A percentile compares a stretch with the other conserved stretches of the same genome.
Conservation (phyloP, 208 protist species). For the Leishmania tropica region DNA sequence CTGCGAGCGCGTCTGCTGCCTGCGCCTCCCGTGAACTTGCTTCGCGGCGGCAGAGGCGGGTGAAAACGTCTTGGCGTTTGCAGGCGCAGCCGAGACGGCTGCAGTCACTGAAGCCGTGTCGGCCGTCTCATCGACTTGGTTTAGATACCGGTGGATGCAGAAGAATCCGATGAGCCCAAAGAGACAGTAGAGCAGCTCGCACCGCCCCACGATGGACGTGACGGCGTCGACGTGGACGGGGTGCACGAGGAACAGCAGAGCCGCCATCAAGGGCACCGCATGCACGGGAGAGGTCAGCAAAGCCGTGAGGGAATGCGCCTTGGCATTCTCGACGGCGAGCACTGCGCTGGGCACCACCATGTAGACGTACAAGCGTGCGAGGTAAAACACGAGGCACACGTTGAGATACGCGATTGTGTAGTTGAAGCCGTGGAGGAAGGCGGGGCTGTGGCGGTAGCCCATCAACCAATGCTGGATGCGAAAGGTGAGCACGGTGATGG, state of each 20-base stretch:
- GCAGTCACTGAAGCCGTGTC: background rate
- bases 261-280: constrained; percentile 38
- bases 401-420: constrained; percentile 50
- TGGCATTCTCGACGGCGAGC: background rate
- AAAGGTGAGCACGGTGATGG: constrained; percentile 66
- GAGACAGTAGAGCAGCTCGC: constrained; percentile 73
- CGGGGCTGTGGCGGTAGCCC: constrained; percentile 47
- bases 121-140: constrained; percentile 7
- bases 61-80: background rate
- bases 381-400: constrained; percentile 46
- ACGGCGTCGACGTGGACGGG: constrained; percentile 91
- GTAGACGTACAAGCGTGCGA: constrained; percentile 44
- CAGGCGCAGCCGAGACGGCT: background rate
- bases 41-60: no score
- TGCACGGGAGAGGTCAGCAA: constrained; percentile 21
- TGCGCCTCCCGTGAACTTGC: background rate
- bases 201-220: constrained; percentile 78
- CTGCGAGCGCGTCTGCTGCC: background rate
- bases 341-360: background rate
- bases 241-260: constrained; percentile 76
- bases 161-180: constrained; percentile 65
- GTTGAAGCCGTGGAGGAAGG: constrained; percentile 46
- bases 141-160: constrained; percentile 33
- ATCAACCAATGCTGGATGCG: constrained; percentile 64
- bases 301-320: constrained; percentile 1